These are phyloP conservation scores for Colletotrichum horii DNA, from an alignment of 2,329 filamentous ascomycete genomes.

Conservation along the genomic window DNA sequence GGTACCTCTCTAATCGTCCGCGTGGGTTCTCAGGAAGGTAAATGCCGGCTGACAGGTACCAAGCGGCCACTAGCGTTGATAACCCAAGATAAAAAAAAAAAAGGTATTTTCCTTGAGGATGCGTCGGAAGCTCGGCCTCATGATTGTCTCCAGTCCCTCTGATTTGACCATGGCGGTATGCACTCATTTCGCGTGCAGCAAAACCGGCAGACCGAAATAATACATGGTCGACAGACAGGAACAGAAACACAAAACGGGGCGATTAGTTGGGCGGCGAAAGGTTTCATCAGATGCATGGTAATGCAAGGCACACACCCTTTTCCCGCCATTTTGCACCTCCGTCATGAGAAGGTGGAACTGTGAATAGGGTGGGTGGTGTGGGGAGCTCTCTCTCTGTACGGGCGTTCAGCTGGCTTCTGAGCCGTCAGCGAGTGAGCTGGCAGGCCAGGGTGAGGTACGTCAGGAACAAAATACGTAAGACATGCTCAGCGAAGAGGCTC, in stretches of 20 bases:
- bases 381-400: not conserved
- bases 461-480: not conserved
- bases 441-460: not conserved
- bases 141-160: not conserved
- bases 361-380: not conserved
- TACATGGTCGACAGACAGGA: not conserved
- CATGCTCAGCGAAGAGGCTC: not conserved
- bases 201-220: not conserved
- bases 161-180: not conserved
- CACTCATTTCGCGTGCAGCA: not conserved
- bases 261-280: not conserved
- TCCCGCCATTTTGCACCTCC: not conserved
- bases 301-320: not conserved
- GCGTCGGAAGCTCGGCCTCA: not conserved
- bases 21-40: not conserved
- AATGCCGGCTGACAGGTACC: not conserved
- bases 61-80: not conserved
- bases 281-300: not conserved
- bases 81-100: not conserved
- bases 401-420: not conserved
- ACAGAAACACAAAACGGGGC: not conserved
- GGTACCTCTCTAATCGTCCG: not conserved
- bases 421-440: not conserved
- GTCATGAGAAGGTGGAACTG: not conserved
- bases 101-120: not conserved